phyloP scores from a whole-genome alignment of 768 basidiomycete genomes.

The Lenzites betulinus region DNA sequence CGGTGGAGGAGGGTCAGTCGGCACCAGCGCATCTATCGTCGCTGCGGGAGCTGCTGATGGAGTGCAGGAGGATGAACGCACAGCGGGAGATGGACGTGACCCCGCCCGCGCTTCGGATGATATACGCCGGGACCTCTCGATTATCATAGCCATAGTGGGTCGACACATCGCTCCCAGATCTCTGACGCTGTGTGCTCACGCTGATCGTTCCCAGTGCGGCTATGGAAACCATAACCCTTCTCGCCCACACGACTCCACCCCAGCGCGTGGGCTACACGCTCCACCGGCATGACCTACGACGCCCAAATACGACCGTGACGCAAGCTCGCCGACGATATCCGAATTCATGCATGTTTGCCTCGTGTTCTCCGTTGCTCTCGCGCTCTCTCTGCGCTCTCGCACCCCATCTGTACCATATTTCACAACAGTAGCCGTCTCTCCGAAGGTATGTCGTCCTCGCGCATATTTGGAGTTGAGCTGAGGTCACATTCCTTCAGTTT shows the following conservation, averaged over 20 bases:
- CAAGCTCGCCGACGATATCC: neutral
- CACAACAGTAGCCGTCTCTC: neutral
- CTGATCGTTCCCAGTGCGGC: neutral
- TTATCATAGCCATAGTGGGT: conserved; percentile 15
- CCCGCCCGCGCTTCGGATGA: conserved; percentile 16
- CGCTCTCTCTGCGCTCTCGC: conserved; percentile 1
- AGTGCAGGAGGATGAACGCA: conserved; percentile 50
- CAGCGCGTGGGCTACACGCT: neutral
- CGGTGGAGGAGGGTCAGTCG: conserved; percentile 26
- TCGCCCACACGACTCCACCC: neutral
- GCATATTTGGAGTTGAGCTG: too few species aligned
- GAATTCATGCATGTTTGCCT: neutral
- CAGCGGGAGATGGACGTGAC: conserved; percentile 18
- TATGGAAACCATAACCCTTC: neutral
- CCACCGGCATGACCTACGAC: conserved; percentile 1
- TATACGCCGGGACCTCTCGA: conserved; percentile 14
- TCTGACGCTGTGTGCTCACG: neutral
- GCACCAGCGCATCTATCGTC: conserved; percentile 39
- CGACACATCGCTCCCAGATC: neutral
- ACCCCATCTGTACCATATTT: too few species aligned
- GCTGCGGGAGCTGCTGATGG: conserved; percentile 55
- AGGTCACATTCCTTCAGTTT: too few species aligned
- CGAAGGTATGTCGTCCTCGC: neutral
- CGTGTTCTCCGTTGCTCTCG: conserved; percentile 16
- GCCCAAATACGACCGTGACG: conserved; percentile 10